These are phyloP conservation scores for Cryphonectria radicalis DNA, from an alignment of 2,329 filamentous ascomycete genomes.

Conservation along the genomic window DNA sequence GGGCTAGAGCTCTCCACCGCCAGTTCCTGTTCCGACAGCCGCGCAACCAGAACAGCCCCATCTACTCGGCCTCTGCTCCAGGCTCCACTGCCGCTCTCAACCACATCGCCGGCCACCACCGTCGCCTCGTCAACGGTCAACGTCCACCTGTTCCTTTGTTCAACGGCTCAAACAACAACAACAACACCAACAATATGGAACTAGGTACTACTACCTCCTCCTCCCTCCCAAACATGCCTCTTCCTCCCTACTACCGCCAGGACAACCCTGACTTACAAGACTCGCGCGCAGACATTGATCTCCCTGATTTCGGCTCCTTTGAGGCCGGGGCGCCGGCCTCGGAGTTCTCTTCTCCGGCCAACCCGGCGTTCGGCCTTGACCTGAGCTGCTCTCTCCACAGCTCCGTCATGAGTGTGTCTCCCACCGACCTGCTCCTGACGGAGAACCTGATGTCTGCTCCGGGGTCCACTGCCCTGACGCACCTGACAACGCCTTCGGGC, in stretches of 20 bases:
- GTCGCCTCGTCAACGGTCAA: constrained; percentile 40
- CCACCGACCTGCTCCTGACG: constrained; percentile 76
- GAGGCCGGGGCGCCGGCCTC: constrained; percentile 55
- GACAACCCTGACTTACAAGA: constrained; percentile 38
- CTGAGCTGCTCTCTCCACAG: constrained; percentile 49
- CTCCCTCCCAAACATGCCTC: constrained; percentile 30
- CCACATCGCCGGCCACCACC: constrained; percentile 50
- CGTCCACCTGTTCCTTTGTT: constrained; percentile 77
- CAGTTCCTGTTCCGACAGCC: background rate
- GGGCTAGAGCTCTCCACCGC: constrained; percentile 38
- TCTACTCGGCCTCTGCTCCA: constrained; percentile 71
- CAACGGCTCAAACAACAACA: constrained; percentile 56
- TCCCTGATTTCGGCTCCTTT: constrained; percentile 60
- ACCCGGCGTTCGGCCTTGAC: constrained; percentile 56
- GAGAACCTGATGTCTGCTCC: constrained; percentile 75
- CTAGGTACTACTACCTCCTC: constrained; percentile 51
- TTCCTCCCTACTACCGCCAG: background rate
- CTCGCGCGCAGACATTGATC: constrained; percentile 55
- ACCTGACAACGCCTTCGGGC: constrained; percentile 82
- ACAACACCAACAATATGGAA: constrained; percentile 55
- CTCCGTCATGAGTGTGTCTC: constrained; percentile 75
- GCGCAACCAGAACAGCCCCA: constrained; percentile 51
- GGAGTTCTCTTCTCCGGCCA: constrained; percentile 58
- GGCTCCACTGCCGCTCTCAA: constrained; percentile 63
- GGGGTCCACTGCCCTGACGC: constrained; percentile 80